These are phyloP conservation scores for Phytophthora podocarpi DNA, from an alignment of 352 stramenopile genomes.

Conservation along the genomic window DNA sequence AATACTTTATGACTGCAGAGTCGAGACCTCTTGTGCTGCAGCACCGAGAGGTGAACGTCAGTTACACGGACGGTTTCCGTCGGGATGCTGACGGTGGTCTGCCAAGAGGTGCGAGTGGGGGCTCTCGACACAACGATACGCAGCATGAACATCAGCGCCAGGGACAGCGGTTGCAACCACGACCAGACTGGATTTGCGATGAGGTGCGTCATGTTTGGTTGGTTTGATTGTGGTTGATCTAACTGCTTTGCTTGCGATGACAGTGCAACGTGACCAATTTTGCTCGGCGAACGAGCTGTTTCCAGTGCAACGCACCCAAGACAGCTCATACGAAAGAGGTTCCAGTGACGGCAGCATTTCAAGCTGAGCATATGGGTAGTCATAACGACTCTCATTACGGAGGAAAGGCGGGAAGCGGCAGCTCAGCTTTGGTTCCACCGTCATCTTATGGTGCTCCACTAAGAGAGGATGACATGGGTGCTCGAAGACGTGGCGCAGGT, in stretches of 20 bases:
- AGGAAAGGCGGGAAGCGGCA: background rate
- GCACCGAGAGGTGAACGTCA: constrained; percentile 46
- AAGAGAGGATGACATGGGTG: constrained; percentile 7
- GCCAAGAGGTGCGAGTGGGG: constrained; percentile 12
- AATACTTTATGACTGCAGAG: constrained; percentile 33
- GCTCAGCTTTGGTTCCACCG: background rate
- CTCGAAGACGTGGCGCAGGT: constrained; percentile 6
- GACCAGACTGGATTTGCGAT: constrained; percentile 74
- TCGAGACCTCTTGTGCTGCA: constrained; percentile 61
- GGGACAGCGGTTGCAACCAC: constrained; percentile 33
- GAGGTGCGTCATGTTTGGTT: constrained; percentile 37
- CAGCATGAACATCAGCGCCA: constrained; percentile 17
- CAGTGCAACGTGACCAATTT: constrained; percentile 85
- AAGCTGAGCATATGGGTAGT: constrained; percentile 2
- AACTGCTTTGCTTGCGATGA: background rate
- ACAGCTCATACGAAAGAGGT: constrained; percentile 44
- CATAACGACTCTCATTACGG: constrained; percentile 1
- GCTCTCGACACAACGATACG: background rate
- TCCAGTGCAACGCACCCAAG: constrained; percentile 69
- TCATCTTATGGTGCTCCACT: background rate
- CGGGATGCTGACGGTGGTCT: constrained; percentile 13
- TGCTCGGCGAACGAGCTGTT: constrained; percentile 59
- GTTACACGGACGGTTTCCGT: constrained; percentile 53
- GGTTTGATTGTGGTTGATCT: background rate
- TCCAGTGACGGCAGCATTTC: constrained; percentile 20